Evolutionary conservation across 2,329 filamentous ascomycete genomes (phyloP).

Genomic region (Lasiodiplodia citricola): DNA sequence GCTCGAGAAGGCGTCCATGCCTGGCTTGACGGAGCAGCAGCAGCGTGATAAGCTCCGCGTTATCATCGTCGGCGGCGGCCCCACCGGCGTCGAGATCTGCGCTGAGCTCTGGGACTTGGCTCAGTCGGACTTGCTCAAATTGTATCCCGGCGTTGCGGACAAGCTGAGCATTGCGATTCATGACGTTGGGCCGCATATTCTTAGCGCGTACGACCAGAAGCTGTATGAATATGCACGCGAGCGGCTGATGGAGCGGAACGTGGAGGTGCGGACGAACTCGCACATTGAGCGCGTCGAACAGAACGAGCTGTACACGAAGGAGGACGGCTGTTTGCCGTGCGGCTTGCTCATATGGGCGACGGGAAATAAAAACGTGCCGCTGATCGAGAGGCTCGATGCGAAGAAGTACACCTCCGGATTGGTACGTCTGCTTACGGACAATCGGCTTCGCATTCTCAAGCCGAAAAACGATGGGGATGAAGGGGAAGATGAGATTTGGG

Average conservation of each 20-base stretch:
- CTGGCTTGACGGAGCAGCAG: slow-evolving; percentile 34
- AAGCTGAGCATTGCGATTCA: slow-evolving; percentile 51
- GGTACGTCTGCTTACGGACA: slow-evolving; percentile 44
- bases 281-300: slow-evolving; percentile 45
- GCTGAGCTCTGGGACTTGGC: slow-evolving; percentile 53
- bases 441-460: slow-evolving; percentile 37
- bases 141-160: slow-evolving; percentile 49
- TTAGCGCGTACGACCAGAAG: slow-evolving; percentile 49
- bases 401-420: slow-evolving; percentile 41
- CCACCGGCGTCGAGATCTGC: slow-evolving; percentile 51
- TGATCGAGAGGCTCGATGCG: slow-evolving; percentile 42
- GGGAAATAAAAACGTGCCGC: slow-evolving; percentile 41
- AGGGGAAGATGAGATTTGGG: slow-evolving; percentile 26
- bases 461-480: slow-evolving; percentile 34
- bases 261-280: slow-evolving; percentile 47
- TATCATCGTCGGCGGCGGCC: slow-evolving; percentile 49
- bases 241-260: slow-evolving; percentile 42
- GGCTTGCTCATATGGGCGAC: slow-evolving; percentile 50
- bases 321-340: slow-evolving; percentile 42
- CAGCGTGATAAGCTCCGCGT: slow-evolving; percentile 45
- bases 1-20: slow-evolving; percentile 44
- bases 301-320: slow-evolving; percentile 43
- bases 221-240: slow-evolving; percentile 50
- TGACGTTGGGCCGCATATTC: slow-evolving; percentile 50
- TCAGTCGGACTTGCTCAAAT: slow-evolving; percentile 43